phyloP scores from a whole-genome alignment of 2,329 filamentous ascomycete species.

The Xylariaceae sp. region DNA sequence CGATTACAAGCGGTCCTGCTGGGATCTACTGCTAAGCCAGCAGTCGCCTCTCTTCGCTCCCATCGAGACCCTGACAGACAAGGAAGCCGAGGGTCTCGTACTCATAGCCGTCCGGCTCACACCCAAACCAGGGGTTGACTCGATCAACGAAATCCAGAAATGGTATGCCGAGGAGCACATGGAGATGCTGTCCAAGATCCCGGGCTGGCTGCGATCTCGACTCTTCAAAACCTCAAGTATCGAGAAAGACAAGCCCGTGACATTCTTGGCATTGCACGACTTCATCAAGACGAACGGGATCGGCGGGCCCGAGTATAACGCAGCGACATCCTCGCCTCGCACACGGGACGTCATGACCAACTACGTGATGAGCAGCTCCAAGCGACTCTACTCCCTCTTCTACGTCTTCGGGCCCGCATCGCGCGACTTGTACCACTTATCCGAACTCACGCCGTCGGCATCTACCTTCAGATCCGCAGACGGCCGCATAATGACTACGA shows the following conservation, averaged over 20 bases:
- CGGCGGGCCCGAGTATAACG: conserved; percentile 57
- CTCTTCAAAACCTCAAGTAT: conserved; percentile 63
- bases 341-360: conserved; percentile 53
- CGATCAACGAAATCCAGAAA: conserved; percentile 50
- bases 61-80: conserved; percentile 54
- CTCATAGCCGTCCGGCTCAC: conserved; percentile 58
- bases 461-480: conserved; percentile 52
- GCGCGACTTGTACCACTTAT: conserved; percentile 58
- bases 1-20: conserved; percentile 65
- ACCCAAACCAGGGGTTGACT: conserved; percentile 45
- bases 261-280: conserved; percentile 66
- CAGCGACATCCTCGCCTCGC: conserved; percentile 59
- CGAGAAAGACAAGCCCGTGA: conserved; percentile 44
- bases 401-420: conserved; percentile 75
- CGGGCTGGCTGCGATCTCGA: conserved; percentile 72
- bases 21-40: conserved; percentile 57
- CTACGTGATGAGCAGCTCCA: conserved; percentile 51
- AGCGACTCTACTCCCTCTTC: conserved; percentile 64
- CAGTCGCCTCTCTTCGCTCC: conserved; percentile 53
- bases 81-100: conserved; percentile 54
- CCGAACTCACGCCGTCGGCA: conserved; percentile 40
- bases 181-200: conserved; percentile 63
- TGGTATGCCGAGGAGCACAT: conserved; percentile 77
- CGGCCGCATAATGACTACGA: conserved; percentile 49
- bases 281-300: conserved; percentile 63